These are phyloP conservation scores for Mycena amicta DNA, from an alignment of 768 basidiomycete species.

Conservation along the genomic window DNA sequence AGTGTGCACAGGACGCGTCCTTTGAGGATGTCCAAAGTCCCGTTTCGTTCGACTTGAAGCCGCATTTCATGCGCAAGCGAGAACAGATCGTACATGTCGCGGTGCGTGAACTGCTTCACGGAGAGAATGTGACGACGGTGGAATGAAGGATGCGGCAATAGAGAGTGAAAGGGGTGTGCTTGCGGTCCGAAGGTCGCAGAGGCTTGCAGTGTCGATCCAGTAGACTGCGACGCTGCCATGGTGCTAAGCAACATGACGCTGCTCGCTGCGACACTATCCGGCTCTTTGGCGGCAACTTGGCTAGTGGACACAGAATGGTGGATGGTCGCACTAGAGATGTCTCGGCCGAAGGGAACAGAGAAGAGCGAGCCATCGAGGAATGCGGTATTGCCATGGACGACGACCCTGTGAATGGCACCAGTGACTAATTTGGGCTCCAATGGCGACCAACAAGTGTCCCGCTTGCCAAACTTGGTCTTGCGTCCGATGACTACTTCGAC, in stretches of 20 bases:
- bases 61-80: conserved; percentile 96
- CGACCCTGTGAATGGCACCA: conserved; percentile 87
- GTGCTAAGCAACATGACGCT: conserved; percentile 32
- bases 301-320: conserved; percentile 35
- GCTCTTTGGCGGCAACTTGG: conserved; percentile 34
- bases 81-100: conserved; percentile 92
- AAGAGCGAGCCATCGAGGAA: conserved; percentile 84
- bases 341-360: conserved; percentile 61
- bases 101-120: conserved; percentile 89
- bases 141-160: conserved; percentile 46
- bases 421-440: conserved; percentile 61
- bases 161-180: conserved; percentile 25
- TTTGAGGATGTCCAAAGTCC: conserved; percentile 83
- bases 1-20: conserved; percentile 89
- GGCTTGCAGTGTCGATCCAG: background rate
- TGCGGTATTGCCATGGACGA: conserved; percentile 85
- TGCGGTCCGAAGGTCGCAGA: too few relatives aligned
- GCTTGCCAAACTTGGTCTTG: conserved; percentile 54
- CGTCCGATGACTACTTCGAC: conserved; percentile 93
- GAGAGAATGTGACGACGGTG: conserved; percentile 91
- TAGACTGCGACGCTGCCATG: conserved; percentile 14
- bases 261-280: conserved; percentile 24
- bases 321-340: conserved; percentile 67
- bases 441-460: conserved; percentile 78
- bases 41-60: conserved; percentile 90